These are phyloP conservation scores for Neurospora sp. DNA, from an alignment of 495 filamentous ascomycete species.

Conservation along the genomic window DNA sequence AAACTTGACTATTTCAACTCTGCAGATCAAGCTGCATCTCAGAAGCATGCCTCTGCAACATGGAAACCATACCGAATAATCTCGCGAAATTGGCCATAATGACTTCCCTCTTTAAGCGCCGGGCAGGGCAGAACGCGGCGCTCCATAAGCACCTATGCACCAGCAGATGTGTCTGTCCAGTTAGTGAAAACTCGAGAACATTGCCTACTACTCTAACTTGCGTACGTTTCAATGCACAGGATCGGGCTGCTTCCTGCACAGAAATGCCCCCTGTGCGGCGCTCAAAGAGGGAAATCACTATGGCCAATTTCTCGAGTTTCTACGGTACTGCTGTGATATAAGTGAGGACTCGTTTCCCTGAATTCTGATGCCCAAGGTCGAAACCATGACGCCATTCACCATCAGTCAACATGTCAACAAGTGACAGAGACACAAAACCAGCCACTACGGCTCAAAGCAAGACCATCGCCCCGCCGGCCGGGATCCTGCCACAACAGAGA, in stretches of 20 bases:
- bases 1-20: background rate
- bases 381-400: background rate
- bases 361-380: background rate
- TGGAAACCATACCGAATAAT: background rate
- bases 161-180: background rate
- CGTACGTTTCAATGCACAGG: background rate
- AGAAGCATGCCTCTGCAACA: background rate
- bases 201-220: background rate
- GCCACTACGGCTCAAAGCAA: background rate
- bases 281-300: background rate
- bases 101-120: background rate
- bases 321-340: background rate
- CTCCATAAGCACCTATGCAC: background rate
- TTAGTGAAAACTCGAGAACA: background rate
- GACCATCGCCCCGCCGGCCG: background rate
- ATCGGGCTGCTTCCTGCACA: background rate
- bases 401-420: background rate
- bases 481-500: background rate
- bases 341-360: background rate
- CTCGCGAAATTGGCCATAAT: background rate
- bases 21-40: background rate
- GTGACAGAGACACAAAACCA: background rate
- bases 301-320: background rate
- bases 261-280: background rate
- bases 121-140: background rate